Evolutionary conservation across 352 stramenopile genomes (phyloP).

Genomic region (Globisporangium emineosum): DNA sequence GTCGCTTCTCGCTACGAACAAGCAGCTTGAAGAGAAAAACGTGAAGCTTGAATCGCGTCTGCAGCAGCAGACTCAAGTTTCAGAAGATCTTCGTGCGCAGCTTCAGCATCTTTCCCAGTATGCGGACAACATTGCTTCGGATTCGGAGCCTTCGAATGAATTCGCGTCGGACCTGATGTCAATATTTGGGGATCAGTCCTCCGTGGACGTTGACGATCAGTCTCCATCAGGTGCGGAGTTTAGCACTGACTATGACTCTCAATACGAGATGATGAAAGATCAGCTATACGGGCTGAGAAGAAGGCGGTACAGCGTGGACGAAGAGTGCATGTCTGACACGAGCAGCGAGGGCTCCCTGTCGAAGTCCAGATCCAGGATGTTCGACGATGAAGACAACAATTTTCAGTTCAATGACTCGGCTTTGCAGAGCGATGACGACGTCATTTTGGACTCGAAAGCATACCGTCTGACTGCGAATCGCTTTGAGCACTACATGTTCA

Average conservation of each 20-base stretch:
- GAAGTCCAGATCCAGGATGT: constrained; percentile 28
- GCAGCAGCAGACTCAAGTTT: constrained; percentile 59
- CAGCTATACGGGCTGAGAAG: constrained; percentile 3
- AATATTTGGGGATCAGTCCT: constrained; percentile 40
- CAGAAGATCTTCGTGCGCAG: constrained; percentile 58
- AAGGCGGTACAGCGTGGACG: constrained; percentile 33
- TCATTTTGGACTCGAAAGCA: neutral
- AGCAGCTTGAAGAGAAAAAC: constrained; percentile 58
- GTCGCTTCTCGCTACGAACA: constrained; percentile 33
- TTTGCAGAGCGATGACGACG: constrained; percentile 3
- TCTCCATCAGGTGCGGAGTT: constrained; percentile 37
- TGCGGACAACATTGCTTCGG: constrained; percentile 58
- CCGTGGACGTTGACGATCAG: constrained; percentile 28
- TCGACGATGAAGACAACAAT: constrained; percentile 19
- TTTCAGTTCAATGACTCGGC: neutral
- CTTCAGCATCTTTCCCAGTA: constrained; percentile 73
- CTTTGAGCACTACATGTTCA: constrained; percentile 8
- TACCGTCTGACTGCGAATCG: constrained; percentile 7
- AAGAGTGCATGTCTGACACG: constrained; percentile 61
- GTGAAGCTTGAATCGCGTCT: constrained; percentile 60
- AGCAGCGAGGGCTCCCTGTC: constrained; percentile 39
- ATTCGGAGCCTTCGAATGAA: constrained; percentile 50
- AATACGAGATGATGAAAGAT: constrained; percentile 38
- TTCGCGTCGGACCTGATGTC: constrained; percentile 52
- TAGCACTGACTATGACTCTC: constrained; percentile 37